Evolutionary conservation across 2,329 filamentous ascomycete genomes (phyloP).

Genomic region (Bisporella sp.): DNA sequence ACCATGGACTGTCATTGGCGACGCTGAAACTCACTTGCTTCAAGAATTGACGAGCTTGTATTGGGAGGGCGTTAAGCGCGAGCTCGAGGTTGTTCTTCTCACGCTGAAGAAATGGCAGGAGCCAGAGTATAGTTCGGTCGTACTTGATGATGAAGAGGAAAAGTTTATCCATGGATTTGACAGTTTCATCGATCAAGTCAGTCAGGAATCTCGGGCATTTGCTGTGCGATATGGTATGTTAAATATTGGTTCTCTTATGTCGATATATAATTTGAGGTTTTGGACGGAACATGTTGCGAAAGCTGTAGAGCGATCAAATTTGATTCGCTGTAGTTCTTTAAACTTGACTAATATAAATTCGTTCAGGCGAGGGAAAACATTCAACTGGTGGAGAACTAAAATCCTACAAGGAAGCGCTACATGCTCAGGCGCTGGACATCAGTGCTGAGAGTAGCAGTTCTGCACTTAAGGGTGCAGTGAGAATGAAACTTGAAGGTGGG

Average conservation of each 20-base stretch:
- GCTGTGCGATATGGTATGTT: neutral
- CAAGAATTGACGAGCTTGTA: slow-evolving; percentile 28
- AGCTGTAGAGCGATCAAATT: no score
- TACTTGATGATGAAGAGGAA: slow-evolving; percentile 23
- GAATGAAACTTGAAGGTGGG: no score
- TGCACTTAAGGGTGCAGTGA: no score
- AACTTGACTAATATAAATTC: no score
- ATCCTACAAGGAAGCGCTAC: no score
- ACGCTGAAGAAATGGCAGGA: slow-evolving; percentile 30
- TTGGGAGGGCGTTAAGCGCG: slow-evolving; percentile 30
- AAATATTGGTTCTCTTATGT: neutral
- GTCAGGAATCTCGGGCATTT: slow-evolving; percentile 25
- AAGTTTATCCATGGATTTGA: slow-evolving; percentile 31
- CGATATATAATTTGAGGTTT: neutral
- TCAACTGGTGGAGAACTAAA: no score
- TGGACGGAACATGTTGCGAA: neutral
- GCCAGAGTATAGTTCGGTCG: slow-evolving; percentile 11
- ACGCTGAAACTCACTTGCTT: slow-evolving; percentile 13
- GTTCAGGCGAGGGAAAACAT: no score
- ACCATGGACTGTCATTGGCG: neutral
- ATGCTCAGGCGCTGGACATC: no score
- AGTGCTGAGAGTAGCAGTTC: no score
- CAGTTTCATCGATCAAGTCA: slow-evolving; percentile 33
- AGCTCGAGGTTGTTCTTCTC: slow-evolving; percentile 29
- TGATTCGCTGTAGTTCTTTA: no score